phyloP scores from a whole-genome alignment of 2,329 filamentous ascomycete genomes.

The Aspergillus sp. region DNA sequence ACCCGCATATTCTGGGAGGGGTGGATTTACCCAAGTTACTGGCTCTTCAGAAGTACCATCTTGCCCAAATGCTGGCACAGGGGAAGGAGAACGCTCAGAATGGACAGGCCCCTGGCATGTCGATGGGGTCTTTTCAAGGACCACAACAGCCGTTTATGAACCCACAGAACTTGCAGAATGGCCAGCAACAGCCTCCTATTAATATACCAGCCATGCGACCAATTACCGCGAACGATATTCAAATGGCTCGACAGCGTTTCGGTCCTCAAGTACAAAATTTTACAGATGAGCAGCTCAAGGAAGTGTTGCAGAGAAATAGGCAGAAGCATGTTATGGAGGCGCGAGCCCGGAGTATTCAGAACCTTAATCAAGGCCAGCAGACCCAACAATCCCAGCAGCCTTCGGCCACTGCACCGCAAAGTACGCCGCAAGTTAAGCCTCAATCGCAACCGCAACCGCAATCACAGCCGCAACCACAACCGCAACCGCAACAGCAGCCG shows the following conservation, averaged over 20 bases:
- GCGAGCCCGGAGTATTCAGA: constrained; percentile 24
- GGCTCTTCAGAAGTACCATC: constrained; percentile 40
- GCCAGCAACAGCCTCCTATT: constrained; percentile 22
- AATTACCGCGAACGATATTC: constrained; percentile 32
- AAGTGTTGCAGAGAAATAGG: constrained; percentile 28
- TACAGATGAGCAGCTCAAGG: constrained; percentile 41
- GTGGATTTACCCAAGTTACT: constrained; percentile 38
- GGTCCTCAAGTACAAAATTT: constrained; percentile 28
- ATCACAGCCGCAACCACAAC: too few relatives aligned
- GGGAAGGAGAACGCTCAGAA: constrained; percentile 19
- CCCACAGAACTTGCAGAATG: constrained; percentile 20
- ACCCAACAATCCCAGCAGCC: constrained; percentile 20
- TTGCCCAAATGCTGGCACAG: constrained; percentile 33
- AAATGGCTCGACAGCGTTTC: constrained; percentile 30
- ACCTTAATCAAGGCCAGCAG: constrained; percentile 18
- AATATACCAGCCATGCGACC: constrained; percentile 28
- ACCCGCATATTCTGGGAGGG: constrained; percentile 38
- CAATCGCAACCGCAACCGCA: constrained; percentile 6
- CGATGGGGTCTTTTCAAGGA: constrained; percentile 18
- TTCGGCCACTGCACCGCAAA: constrained; percentile 14
- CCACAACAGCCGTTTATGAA: constrained; percentile 24
- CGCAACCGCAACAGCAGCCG: too few relatives aligned
- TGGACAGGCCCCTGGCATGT: constrained; percentile 16
- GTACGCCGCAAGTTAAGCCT: constrained; percentile 19
- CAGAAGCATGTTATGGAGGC: constrained; percentile 32